Percentiles rank a stretch among this genome's conserved stretches.
Evolutionary conservation across 75 land plant genomes (phyloP).

Genomic region (Pinus tabuliformis): DNA sequence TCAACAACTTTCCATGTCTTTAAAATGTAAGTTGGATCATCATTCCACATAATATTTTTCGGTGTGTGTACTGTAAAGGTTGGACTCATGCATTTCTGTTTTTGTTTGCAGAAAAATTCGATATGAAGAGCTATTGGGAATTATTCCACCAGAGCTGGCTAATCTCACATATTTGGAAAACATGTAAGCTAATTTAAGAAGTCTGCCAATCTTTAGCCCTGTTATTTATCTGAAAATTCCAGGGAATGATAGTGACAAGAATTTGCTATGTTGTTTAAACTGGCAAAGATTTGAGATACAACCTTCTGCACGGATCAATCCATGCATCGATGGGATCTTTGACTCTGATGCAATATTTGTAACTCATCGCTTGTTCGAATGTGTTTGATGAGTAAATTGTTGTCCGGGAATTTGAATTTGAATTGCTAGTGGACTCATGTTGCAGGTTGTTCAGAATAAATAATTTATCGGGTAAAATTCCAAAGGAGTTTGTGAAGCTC

Average conservation of each 20-base stretch:
- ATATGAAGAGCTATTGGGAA: background rate
- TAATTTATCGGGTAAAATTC: conserved; percentile 59
- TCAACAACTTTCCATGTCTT: background rate
- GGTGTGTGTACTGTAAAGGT: background rate
- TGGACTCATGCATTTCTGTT: background rate
- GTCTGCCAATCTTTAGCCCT: background rate
- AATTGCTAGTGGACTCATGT: background rate
- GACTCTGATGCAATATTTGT: background rate
- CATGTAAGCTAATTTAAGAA: background rate
- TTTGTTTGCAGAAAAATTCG: background rate
- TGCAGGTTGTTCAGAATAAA: conserved; percentile 57
- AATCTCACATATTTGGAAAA: background rate
- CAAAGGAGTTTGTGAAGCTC: conserved; percentile 50
- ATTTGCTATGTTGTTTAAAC: background rate
- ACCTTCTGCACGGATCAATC: background rate
- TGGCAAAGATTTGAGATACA: background rate
- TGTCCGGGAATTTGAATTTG: background rate
- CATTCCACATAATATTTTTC: background rate
- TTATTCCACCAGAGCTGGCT: background rate
- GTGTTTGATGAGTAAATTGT: background rate
- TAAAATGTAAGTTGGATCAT: background rate
- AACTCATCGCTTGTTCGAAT: background rate
- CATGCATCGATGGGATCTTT: background rate
- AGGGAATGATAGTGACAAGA: background rate
- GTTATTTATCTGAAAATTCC: background rate